Conservation (phyloP, 805 yeast genomes). For the Yarrowia sp. region DNA sequence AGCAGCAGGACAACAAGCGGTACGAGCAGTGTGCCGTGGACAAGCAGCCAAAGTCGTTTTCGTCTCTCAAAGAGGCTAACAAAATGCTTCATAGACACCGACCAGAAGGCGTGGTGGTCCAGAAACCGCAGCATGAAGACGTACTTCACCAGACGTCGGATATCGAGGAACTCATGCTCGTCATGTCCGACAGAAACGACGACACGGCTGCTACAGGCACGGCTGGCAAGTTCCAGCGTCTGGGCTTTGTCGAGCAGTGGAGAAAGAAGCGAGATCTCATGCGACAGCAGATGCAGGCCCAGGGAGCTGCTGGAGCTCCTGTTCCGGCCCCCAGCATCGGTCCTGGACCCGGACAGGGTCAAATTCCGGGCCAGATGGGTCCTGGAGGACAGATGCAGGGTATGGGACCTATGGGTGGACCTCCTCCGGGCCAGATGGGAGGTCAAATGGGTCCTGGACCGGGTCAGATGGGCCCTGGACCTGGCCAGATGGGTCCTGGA, state of each 20-base stretch:
- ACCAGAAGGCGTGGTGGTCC: conserved; percentile 38
- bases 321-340: conserved; percentile 4
- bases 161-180: conserved; percentile 85
- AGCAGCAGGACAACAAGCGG: background rate
- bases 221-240: conserved; percentile 70
- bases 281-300: conserved; percentile 39
- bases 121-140: conserved; percentile 61
- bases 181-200: conserved; percentile 41
- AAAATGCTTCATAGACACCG: conserved; percentile 31
- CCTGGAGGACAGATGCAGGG: conserved; percentile 23
- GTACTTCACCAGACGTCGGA: conserved; percentile 73
- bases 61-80: conserved; percentile 26
- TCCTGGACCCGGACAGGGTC: conserved; percentile 27
- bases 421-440: background rate
- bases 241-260: conserved; percentile 84
- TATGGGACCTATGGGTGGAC: background rate
- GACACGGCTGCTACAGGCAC: conserved; percentile 40
- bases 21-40: conserved; percentile 30
- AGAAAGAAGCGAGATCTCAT: conserved; percentile 61
- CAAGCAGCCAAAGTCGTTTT: background rate
- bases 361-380: conserved; percentile 30
- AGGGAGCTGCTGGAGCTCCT: conserved; percentile 7
- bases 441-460: conserved; percentile 17
- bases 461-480: background rate
- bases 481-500: background rate